Percentiles rank a stretch among this genome's conserved stretches.
These are phyloP conservation scores for Diaporthe sp. DNA, from an alignment of 2,329 filamentous ascomycete genomes.

Conservation along the genomic window DNA sequence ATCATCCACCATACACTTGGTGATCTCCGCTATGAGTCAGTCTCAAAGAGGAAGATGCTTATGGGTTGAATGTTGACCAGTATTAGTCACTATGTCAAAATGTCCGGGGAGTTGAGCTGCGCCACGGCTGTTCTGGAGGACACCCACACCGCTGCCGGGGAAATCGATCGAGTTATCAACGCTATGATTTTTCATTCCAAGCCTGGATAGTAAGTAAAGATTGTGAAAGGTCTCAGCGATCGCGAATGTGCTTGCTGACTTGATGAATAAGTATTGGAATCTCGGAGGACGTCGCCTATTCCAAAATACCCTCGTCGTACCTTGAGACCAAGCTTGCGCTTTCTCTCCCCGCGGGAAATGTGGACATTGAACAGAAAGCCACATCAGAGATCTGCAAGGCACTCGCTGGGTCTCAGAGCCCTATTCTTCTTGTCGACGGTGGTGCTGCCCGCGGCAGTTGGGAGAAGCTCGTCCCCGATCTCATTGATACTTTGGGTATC, in stretches of 20 bases:
- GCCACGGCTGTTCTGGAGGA: conserved; percentile 68
- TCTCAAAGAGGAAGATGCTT: conserved; percentile 49
- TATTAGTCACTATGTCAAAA: conserved; percentile 69
- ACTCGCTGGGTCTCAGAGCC: conserved; percentile 69
- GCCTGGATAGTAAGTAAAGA: conserved; percentile 19
- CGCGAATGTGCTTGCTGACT: not conserved
- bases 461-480: conserved; percentile 66
- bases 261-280: conserved; percentile 27
- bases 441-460: conserved; percentile 71
- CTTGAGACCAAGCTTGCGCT: conserved; percentile 4
- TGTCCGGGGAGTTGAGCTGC: conserved; percentile 70
- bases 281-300: conserved; percentile 36
- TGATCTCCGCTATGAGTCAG: conserved; percentile 62
- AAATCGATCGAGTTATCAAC: conserved; percentile 72
- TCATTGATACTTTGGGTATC: conserved; percentile 68
- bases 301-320: conserved; percentile 31
- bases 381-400: conserved; percentile 52
- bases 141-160: conserved; percentile 63
- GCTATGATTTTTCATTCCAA: conserved; percentile 47
- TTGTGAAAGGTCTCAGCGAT: not conserved
- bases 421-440: conserved; percentile 74
- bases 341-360: not conserved
- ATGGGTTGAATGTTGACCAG: not conserved
- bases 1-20: conserved; percentile 66
- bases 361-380: not conserved